Evolutionary conservation across 2,329 filamentous ascomycete genomes (phyloP).

Genomic region (Pseudophaeomoniella oleicola): DNA sequence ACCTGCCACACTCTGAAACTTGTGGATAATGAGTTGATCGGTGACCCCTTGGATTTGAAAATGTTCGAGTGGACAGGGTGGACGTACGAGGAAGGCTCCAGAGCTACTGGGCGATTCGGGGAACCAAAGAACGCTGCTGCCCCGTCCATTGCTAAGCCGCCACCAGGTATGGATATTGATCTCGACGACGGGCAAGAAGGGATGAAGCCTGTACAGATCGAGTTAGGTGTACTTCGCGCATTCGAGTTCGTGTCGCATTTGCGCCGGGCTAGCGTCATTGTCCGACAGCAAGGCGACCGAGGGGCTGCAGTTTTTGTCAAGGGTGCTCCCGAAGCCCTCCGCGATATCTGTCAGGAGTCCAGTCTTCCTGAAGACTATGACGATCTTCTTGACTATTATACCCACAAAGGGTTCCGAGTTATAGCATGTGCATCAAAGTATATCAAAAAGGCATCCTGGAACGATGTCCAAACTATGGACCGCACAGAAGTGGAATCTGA

Average conservation of each 20-base stretch:
- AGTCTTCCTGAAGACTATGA: slow-evolving; percentile 82
- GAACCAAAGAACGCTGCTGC: slow-evolving; percentile 43
- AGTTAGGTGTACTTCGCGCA: slow-evolving; percentile 76
- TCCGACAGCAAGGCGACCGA: slow-evolving; percentile 64
- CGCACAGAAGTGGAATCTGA: slow-evolving; percentile 69
- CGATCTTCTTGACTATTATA: slow-evolving; percentile 77
- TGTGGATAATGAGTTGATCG: slow-evolving; percentile 77
- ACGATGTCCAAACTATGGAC: slow-evolving; percentile 88
- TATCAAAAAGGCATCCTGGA: slow-evolving; percentile 76
- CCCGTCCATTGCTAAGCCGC: slow-evolving; percentile 71
- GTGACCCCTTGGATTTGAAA: slow-evolving; percentile 88
- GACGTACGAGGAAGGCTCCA: slow-evolving; percentile 78
- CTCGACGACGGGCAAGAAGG: slow-evolving; percentile 28
- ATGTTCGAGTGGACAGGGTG: slow-evolving; percentile 97
- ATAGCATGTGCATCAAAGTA: slow-evolving; percentile 90
- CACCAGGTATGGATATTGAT: slow-evolving; percentile 44
- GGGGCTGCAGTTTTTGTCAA: slow-evolving; percentile 88
- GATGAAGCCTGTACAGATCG: slow-evolving; percentile 36
- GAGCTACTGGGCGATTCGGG: slow-evolving; percentile 47
- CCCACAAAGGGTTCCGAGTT: slow-evolving; percentile 88
- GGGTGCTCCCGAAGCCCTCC: slow-evolving; percentile 92
- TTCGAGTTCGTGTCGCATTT: slow-evolving; percentile 95
- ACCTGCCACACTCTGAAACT: slow-evolving; percentile 86
- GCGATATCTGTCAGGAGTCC: slow-evolving; percentile 72
- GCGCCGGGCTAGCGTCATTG: slow-evolving; percentile 81